These are phyloP conservation scores for Amanita pallidorosea DNA, from an alignment of 768 basidiomycete species.

Conservation along the genomic window DNA sequence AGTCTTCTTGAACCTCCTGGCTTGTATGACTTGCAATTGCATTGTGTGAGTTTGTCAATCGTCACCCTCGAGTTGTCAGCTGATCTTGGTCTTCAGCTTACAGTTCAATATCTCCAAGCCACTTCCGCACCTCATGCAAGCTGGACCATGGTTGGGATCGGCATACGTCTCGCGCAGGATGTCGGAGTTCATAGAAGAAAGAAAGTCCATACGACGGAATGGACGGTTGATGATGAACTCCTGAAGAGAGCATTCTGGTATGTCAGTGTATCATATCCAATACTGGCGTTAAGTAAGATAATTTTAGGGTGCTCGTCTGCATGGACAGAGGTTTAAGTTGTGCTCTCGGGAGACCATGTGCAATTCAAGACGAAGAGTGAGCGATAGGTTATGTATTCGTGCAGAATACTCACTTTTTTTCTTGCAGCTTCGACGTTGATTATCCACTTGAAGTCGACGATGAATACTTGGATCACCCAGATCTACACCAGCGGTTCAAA, in stretches of 20 bases:
- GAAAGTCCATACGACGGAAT: slow-evolving; percentile 19
- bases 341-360: slow-evolving; percentile 61
- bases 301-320: slow-evolving; percentile 40
- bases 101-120: slow-evolving; percentile 42
- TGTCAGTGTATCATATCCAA: background rate
- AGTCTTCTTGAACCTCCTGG: slow-evolving; percentile 53
- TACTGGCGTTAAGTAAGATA: background rate
- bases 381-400: slow-evolving; percentile 12
- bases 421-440: slow-evolving; percentile 61
- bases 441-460: slow-evolving; percentile 56
- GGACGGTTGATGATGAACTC: slow-evolving; percentile 53
- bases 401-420: background rate
- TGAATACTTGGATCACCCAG: slow-evolving; percentile 62
- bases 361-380: slow-evolving; percentile 74
- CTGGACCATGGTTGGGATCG: slow-evolving; percentile 65
- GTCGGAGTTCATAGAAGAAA: slow-evolving; percentile 58
- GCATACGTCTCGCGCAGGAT: slow-evolving; percentile 68
- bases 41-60: slow-evolving; percentile 27
- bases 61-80: background rate
- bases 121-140: slow-evolving; percentile 51
- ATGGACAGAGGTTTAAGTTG: slow-evolving; percentile 43
- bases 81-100: slow-evolving; percentile 26
- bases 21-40: slow-evolving; percentile 67
- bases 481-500: slow-evolving; percentile 49
- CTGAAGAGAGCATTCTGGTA: slow-evolving; percentile 69